Percentiles rank a stretch among this genome's conserved stretches.
phyloP scores from a whole-genome alignment of 2,329 filamentous ascomycete genomes.

The Colletotrichum graminicola region DNA sequence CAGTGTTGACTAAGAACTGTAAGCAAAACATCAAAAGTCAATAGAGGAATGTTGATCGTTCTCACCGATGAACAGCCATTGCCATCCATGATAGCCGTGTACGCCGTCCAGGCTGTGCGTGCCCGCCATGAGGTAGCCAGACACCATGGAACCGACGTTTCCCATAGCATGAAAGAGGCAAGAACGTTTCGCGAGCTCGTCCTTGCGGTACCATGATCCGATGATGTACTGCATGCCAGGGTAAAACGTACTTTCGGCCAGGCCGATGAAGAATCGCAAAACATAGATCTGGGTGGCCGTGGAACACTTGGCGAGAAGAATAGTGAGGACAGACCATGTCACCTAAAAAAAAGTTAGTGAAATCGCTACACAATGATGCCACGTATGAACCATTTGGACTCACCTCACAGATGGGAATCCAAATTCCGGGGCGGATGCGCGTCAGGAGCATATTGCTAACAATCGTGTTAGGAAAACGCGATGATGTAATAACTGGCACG shows the following conservation, averaged over 20 bases:
- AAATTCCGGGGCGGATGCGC: slow-evolving; percentile 47
- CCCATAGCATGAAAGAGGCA: slow-evolving; percentile 63
- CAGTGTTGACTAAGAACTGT: slow-evolving; percentile 58
- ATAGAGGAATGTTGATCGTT: not conserved
- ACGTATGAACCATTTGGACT: not conserved
- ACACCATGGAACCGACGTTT: slow-evolving; percentile 66
- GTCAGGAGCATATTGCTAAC: slow-evolving; percentile 51
- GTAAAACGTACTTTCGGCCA: slow-evolving; percentile 56
- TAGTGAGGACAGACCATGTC: slow-evolving; percentile 31
- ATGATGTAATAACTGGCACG: not conserved
- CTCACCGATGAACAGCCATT: slow-evolving; percentile 64
- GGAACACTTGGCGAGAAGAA: slow-evolving; percentile 13
- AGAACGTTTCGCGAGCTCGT: slow-evolving; percentile 63
- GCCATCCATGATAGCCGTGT: slow-evolving; percentile 63
- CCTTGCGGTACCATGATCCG: slow-evolving; percentile 58
- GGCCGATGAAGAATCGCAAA: slow-evolving; percentile 58
- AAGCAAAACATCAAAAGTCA: too few relatives aligned
- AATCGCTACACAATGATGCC: not conserved
- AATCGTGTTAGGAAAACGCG: slow-evolving; percentile 38
- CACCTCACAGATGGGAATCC: slow-evolving; percentile 49
- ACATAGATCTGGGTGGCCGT: slow-evolving; percentile 52
- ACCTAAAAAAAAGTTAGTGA: slow-evolving; percentile 30
- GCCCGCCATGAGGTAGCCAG: slow-evolving; percentile 68
- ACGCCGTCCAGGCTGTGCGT: slow-evolving; percentile 65
- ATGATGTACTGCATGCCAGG: slow-evolving; percentile 59